Base-by-base conservation (phyloP, 2,329 filamentous ascomycete species). In the Epichloe sp. region DNA sequence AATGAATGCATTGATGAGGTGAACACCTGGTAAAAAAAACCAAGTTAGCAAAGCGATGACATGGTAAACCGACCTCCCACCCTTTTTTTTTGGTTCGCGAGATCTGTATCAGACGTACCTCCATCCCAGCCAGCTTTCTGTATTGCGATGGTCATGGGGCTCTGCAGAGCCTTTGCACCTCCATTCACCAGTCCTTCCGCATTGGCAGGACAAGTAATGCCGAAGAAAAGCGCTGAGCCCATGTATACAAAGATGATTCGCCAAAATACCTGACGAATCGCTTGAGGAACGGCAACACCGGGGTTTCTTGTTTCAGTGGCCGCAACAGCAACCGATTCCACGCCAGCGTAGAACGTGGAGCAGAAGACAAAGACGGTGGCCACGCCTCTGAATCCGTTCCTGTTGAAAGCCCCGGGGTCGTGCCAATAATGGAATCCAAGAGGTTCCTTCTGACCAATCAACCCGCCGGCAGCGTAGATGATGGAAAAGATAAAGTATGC, bases 1-100 rank as follows among this genome's bases (percentile, higher is more conserved):
- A 59, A 88, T 86, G 60, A 88, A 83, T 40, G 81, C 83, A 57
- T 90, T 90, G 69, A 90, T 85, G 1, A 90, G 75, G 61, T 90
- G 80, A 1, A 85, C 83, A 37, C 67, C 65, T 67, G 2, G 7
- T 10, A 14, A 2, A 19, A 35, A 26, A 26, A 8, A n/a, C 21
- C 36, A 17, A 21, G 45, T 56, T 41, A 56, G 52, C 42, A 45
- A 36, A 40, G 12, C 8, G 26, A 36, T 17, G 44, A 5, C 8
- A 46, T 10, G 15, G 17, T 5, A 2, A 6, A 14, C 36, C 14
- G 14, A 5, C 36, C 36, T 14, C 14, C 36, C 36, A 14, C 36
- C 12, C 10, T 37, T n/a, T 38, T 38, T 38, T 38, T 4, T 38
- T 38, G 0, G 5, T 26, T 38, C 7, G 36, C 5, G 4, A 42